These are phyloP conservation scores for Biscogniauxia marginata DNA, from an alignment of 2,329 filamentous ascomycete species.

Conservation along the genomic window DNA sequence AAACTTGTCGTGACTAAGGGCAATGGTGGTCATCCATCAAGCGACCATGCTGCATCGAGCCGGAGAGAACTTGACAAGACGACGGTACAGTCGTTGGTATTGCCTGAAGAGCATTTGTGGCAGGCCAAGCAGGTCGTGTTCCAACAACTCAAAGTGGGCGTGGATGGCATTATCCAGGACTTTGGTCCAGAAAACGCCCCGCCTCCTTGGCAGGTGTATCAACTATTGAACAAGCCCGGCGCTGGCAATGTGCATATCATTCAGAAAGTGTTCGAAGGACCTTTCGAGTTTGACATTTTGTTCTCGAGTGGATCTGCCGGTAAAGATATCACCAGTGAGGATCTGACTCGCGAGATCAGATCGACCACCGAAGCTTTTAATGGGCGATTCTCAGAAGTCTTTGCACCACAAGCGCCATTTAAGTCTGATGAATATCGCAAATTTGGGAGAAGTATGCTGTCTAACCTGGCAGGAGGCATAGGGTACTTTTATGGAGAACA, in stretches of 20 bases:
- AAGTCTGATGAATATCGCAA: conserved; percentile 66
- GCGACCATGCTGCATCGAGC: conserved; percentile 64
- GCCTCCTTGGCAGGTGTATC: conserved; percentile 83
- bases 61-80: conserved; percentile 74
- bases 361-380: conserved; percentile 67
- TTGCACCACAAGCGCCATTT: conserved; percentile 76
- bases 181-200: conserved; percentile 63
- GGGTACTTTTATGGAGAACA: conserved; percentile 93
- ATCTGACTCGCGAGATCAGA: conserved; percentile 69
- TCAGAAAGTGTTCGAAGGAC: conserved; percentile 86
- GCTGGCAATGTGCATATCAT: conserved; percentile 81
- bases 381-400: conserved; percentile 69
- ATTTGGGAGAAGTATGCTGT: conserved; percentile 89
- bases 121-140: conserved; percentile 69
- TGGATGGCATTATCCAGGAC: conserved; percentile 49
- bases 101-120: conserved; percentile 73
- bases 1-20: conserved; percentile 75
- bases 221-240: conserved; percentile 66
- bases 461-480: conserved; percentile 89
- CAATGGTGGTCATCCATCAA: conserved; percentile 57
- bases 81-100: conserved; percentile 67
- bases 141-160: conserved; percentile 50
- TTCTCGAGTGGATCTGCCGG: conserved; percentile 76
- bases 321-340: conserved; percentile 54
- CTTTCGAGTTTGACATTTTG: conserved; percentile 90